phyloP scores from a whole-genome alignment of 495 filamentous ascomycete species.

The Bryoglossum gracile region DNA sequence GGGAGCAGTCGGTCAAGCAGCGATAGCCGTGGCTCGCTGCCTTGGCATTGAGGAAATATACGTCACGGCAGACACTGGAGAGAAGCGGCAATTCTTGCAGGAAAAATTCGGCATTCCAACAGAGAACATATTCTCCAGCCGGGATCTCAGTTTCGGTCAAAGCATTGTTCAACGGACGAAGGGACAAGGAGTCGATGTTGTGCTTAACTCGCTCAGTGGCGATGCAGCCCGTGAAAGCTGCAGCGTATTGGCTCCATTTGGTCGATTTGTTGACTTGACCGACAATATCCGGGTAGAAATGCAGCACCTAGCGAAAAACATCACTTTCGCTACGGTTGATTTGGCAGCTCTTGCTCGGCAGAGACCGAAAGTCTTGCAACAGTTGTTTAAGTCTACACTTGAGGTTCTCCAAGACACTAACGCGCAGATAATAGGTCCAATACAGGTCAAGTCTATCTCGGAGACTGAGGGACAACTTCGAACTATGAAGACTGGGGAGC shows the following conservation, averaged over 20 bases:
- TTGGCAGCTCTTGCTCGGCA: no score
- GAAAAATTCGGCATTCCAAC: conserved; percentile 42
- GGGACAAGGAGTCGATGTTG: conserved; percentile 52
- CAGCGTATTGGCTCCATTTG: conserved; percentile 39
- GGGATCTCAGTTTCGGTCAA: conserved; percentile 35
- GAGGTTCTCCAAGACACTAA: no score
- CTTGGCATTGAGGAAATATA: conserved; percentile 51
- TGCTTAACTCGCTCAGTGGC: conserved; percentile 52
- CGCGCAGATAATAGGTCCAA: no score
- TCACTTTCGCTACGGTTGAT: no score
- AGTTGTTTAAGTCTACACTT: no score
- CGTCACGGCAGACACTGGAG: conserved; percentile 44
- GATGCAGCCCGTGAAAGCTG: conserved; percentile 39
- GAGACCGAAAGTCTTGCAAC: no score
- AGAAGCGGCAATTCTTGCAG: conserved; percentile 45
- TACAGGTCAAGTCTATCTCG: no score
- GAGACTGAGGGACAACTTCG: no score
- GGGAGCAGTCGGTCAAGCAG: conserved; percentile 54
- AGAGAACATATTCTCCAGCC: conserved; percentile 44
- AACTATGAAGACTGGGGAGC: no score
- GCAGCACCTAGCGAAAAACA: background rate
- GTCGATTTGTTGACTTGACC: conserved; percentile 47
- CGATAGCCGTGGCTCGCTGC: conserved; percentile 47
- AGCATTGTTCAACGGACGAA: conserved; percentile 42
- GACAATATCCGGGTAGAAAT: conserved; percentile 2